Evolutionary conservation across 2,329 filamentous ascomycete genomes (phyloP), one percentile per base, ranked within the genome.

Genomic region (Neonectria ditissima): DNA sequence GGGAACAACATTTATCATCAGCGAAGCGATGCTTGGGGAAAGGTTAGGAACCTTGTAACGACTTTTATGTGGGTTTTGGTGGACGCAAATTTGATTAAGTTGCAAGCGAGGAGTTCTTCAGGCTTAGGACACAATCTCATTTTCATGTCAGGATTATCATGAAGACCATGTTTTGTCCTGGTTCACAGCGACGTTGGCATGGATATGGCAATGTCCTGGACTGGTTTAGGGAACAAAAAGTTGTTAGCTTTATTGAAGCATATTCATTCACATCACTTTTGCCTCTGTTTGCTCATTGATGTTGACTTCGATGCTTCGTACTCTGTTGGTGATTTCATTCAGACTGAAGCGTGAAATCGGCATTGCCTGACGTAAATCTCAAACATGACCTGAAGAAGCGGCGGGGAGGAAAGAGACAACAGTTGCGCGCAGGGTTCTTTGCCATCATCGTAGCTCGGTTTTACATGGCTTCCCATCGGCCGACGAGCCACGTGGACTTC

Each of bases 101-200:
- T 64, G 67, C 61, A 48, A 73, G 72, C 70, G 67, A 66, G 70
- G 70, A 67, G 69, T 73, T 73, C 69, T 57, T 62, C 63, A 66
- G 65, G 62, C 55, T 47, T 47, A 28, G 64, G 64, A 66, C 59
- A 57, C 50, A 22, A 53, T 20, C 28, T 28, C 52, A 55, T 52
- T 41, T 55, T 45, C 28, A 48, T 48, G 52, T 26, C 54, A 55
- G 52, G 63, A 34, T 53, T 60, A 20, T 41, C 62, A 53, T 55
- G 53, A 37, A n/a, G n/a, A 34, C 9, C n/a, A 47, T 26, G 44
- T n/a, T 26, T 32, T 52, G 45, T 24, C 30, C 53, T 34, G 18
- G 51, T 37, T 39, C 10, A 57, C 11, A 32, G 28, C 44, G n/a
- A 48, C 28, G 28, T 50, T 50, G n/a, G 26, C 28, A 32, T 16